phyloP scores from a whole-genome alignment of 345 rosid genomes.

The Gossypium anomalum region DNA sequence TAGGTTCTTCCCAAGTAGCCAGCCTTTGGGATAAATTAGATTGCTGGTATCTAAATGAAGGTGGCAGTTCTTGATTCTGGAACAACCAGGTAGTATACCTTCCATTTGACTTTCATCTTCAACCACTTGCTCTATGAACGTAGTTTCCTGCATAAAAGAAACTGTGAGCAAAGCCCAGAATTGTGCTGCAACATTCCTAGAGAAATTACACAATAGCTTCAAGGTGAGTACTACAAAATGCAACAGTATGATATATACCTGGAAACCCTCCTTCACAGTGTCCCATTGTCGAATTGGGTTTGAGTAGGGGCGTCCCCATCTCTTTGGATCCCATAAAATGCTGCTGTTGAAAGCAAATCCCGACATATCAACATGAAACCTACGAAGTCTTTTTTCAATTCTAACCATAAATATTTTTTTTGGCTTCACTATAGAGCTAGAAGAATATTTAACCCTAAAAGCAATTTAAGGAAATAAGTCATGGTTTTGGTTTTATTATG shows the following conservation, averaged over 20 bases:
- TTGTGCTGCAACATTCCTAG: neutral
- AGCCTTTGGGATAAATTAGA: conserved; percentile 66
- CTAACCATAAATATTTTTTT: no score
- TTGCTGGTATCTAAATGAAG: conserved; percentile 62
- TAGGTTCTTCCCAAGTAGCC: conserved; percentile 68
- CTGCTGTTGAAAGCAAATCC: conserved; percentile 97
- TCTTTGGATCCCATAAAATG: conserved; percentile 85
- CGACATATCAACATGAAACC: conserved; percentile 95
- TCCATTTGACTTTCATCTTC: conserved; percentile 96
- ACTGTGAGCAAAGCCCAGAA: neutral
- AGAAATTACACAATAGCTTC: neutral
- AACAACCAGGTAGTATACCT: conserved; percentile 65
- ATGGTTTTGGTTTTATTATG: conserved; percentile 24
- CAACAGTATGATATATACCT: conserved; percentile 40
- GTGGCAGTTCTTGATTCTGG: conserved; percentile 84
- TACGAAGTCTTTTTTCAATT: conserved; percentile 43
- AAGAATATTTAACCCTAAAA: no score
- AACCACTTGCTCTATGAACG: conserved; percentile 84
- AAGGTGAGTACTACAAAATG: neutral
- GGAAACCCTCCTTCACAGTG: conserved; percentile 87
- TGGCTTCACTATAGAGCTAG: no score
- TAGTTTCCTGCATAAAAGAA: conserved; percentile 58
- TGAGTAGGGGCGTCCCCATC: conserved; percentile 53
- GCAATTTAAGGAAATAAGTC: conserved; percentile 17
- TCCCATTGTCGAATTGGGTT: conserved; percentile 67